Base-by-base conservation (phyloP, 2,329 filamentous ascomycete genomes). In the Botrytis fragariae region DNA sequence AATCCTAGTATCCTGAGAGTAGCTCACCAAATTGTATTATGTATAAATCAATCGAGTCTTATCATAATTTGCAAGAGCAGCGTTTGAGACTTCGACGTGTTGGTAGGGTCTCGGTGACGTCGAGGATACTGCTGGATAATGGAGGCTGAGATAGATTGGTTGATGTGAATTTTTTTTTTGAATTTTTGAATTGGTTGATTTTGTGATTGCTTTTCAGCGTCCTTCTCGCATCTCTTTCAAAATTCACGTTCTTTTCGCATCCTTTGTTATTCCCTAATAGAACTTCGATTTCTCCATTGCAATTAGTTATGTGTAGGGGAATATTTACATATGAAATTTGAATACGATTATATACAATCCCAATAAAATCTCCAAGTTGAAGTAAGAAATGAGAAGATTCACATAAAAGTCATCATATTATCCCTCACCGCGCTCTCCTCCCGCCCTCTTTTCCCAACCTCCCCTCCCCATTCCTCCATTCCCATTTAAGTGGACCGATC, bases 331-430 rank as follows among this genome's bases (percentile, higher is more conserved):
- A 3, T 54, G 2, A 29, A 54, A 18, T 57, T 9, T 29, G 14
- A 9, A 57, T 8, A 18, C n/a, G 1, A 57, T 18, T 57, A 16
- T 29, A 18, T 8, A 8, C 8, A 8, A 29, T 54, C 8, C 25
- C 1, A 3, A 16, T 18, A 0, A 4, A 54, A 54, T 1, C 0
- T 51, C 6, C 9, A 2, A 57, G 16, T 0, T 0, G n/a, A 18
- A 57, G 3, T 9, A 8, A 29, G 6, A 54, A 29, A 18, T 16
- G 4, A 16, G 0, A 3, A 54, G 12, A 5, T 29, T 57, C 7
- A 29, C 1, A 14, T 14, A 18, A 3, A 29, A 9, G 7, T 9
- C 14, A 29, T 29, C 18, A 1, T 57, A n/a, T 29, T 57, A 2
- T 18, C 5, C 8, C 8, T 32, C 57, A 35, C 29, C 29, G 4